Evolutionary conservation across 73 alveolate genomes (phyloP), one percentile per base, ranked within the genome.

Genomic region (Paramecium caudatum): DNA sequence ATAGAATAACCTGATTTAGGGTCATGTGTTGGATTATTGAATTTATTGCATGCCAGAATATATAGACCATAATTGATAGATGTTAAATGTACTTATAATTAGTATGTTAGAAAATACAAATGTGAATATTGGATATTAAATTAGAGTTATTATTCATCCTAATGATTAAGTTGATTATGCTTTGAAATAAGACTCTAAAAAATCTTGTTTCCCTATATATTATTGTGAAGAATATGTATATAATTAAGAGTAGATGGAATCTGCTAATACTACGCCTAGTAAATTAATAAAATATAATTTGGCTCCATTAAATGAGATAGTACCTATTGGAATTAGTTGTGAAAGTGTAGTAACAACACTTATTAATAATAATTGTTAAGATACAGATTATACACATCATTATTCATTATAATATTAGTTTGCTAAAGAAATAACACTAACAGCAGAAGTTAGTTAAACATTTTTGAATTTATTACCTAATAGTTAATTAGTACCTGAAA

Each of bases 301-400:
- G 61, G 34, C 69, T 6, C 39, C 90, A 15, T 80, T 45, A 5
- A 81, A 86, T 33, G 90, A 86, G 32, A 47, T 86, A 17, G 65
- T 86, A 36, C 93, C 93, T 25, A 62, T 86, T 9, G 93, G 93
- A 8, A 34, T 86, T 34, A 47, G 85, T 63, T 37, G 85, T 86
- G 93, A 86, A 63, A 36, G 69, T 33, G 85, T 78, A 30, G 30
- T 86, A 16, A 36, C 36, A 41, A 3, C 36, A 5, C 48, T 86
- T 46, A 45, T 41, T 25, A 86, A 86, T 78, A 86, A 86, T 41
- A 63, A 86, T 17, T 86, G 16, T 19, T 13, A 86, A 17, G 86
- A 47, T 21, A 15, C 25, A 19, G 48, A 55, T 15, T 55, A 23
- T 13, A 4, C 12, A 62, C 84, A 61, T 62, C 41, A 23, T 37